These are phyloP conservation scores for Cyclanthera cordifolia DNA, from an alignment of 306 rosid species.

Conservation along the genomic window DNA sequence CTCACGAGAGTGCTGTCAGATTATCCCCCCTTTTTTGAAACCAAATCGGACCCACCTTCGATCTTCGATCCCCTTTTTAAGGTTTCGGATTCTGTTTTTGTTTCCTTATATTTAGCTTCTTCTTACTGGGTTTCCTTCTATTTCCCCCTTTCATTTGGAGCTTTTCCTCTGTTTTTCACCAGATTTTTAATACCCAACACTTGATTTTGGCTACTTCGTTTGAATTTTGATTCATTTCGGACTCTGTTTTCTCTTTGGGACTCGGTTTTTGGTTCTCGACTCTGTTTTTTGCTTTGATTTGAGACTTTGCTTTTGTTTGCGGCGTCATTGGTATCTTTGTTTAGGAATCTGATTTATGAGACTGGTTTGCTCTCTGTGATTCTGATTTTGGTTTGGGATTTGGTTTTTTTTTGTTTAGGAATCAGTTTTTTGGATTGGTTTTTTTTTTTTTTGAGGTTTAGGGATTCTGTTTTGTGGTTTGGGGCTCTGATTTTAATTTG, in stretches of 20 bases:
- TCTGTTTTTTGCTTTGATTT: too few species aligned
- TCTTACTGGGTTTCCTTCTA: not conserved
- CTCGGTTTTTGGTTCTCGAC: too few species aligned
- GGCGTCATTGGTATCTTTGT: too few species aligned
- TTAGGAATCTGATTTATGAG: too few species aligned
- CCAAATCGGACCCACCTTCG: not conserved
- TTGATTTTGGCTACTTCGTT: not conserved
- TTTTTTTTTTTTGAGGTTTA: too few species aligned
- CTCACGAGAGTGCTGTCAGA: slow-evolving; percentile 16
- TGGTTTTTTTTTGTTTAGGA: too few species aligned
- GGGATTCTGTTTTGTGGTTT: too few species aligned
- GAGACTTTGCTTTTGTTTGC: too few species aligned
- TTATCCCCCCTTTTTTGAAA: slow-evolving; percentile 1
- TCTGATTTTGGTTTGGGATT: not conserved
- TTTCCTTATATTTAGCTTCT: not conserved
- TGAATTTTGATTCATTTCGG: not conserved
- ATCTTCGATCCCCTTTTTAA: slow-evolving; percentile 4
- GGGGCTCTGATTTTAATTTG: slow-evolving; percentile 9
- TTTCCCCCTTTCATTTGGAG: not conserved
- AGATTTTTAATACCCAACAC: not conserved
- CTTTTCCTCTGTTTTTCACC: not conserved
- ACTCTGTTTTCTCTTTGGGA: too few species aligned
- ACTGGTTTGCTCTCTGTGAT: too few species aligned
- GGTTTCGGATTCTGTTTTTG: slow-evolving; percentile 6
- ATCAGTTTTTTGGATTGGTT: too few species aligned